These are phyloP conservation scores for Skeletonema menzelii DNA, from an alignment of 108 stramenopile genomes.

Conservation along the genomic window DNA sequence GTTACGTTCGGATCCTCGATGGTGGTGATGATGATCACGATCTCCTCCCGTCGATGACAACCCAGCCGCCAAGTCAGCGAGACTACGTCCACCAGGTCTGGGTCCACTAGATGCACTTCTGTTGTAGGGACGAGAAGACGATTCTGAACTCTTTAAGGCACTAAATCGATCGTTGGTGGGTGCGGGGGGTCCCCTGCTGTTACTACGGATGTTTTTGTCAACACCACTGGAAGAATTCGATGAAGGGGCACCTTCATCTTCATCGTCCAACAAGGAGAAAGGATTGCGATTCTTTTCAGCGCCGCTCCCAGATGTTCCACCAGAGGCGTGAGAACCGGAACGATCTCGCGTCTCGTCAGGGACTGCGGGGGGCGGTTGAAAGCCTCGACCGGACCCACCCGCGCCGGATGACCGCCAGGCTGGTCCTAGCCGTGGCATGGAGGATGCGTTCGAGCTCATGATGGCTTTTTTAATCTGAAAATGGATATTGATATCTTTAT, in stretches of 20 bases:
- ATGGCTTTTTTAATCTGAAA: background rate
- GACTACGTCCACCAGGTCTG: conserved; percentile 49
- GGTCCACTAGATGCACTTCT: conserved; percentile 22
- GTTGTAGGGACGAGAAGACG: conserved; percentile 15
- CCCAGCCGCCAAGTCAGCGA: conserved; percentile 61
- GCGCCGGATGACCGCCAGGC: conserved; percentile 47
- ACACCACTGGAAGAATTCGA: background rate
- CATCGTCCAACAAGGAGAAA: conserved; percentile 33
- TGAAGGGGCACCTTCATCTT: background rate
- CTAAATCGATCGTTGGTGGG: conserved; percentile 18
- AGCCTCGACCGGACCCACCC: conserved; percentile 59
- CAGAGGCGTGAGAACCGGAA: conserved; percentile 18
- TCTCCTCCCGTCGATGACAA: conserved; percentile 22
- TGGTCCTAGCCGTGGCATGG: conserved; percentile 37
- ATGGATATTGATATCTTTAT: background rate
- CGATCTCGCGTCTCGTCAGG: conserved; percentile 41
- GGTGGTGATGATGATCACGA: conserved; percentile 4
- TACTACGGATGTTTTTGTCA: background rate
- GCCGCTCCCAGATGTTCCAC: conserved; percentile 7
- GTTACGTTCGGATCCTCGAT: background rate
- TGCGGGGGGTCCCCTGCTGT: conserved; percentile 16
- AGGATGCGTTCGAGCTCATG: background rate
- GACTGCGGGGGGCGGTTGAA: conserved; percentile 83
- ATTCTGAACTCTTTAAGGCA: background rate
- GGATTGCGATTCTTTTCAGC: conserved; percentile 38